phyloP scores from a whole-genome alignment of 2,329 filamentous ascomycete genomes.

The Alternaria metachromatica region DNA sequence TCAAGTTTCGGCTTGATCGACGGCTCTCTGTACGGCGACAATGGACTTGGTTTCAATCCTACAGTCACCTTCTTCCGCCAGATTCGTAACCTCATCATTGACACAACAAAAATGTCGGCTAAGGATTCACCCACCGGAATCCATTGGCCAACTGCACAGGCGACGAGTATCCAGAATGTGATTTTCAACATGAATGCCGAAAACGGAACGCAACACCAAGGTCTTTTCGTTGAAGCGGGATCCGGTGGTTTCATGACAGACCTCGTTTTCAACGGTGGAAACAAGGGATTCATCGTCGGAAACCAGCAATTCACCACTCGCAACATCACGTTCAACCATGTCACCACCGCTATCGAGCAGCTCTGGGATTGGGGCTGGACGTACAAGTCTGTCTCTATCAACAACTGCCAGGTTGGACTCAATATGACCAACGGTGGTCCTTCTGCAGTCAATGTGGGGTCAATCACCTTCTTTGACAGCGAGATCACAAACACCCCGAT shows the following conservation, averaged over 20 bases:
- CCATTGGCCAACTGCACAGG: slow-evolving; percentile 56
- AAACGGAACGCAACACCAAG: slow-evolving; percentile 56
- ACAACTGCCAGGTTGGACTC: slow-evolving; percentile 61
- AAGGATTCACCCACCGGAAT: slow-evolving; percentile 54
- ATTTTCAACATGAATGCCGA: slow-evolving; percentile 53
- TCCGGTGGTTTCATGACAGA: slow-evolving; percentile 57
- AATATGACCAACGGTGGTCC: slow-evolving; percentile 53
- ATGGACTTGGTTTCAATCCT: slow-evolving; percentile 51
- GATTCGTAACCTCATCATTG: slow-evolving; percentile 70
- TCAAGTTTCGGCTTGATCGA: slow-evolving; percentile 62
- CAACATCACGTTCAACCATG: slow-evolving; percentile 61
- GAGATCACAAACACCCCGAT: slow-evolving; percentile 57
- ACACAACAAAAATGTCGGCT: slow-evolving; percentile 60
- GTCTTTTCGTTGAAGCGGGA: slow-evolving; percentile 53
- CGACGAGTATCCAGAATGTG: slow-evolving; percentile 55
- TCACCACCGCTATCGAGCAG: slow-evolving; percentile 62
- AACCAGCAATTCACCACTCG: slow-evolving; percentile 64
- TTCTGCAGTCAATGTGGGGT: slow-evolving; percentile 58
- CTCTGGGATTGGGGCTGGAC: slow-evolving; percentile 68
- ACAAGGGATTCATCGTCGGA: slow-evolving; percentile 50
- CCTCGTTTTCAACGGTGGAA: slow-evolving; percentile 54
- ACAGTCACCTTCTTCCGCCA: slow-evolving; percentile 71
- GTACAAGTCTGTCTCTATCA: slow-evolving; percentile 58
- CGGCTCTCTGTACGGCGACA: slow-evolving; percentile 58
- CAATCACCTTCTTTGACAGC: slow-evolving; percentile 64